These are phyloP conservation scores for Colletotrichum endophyticum DNA, from an alignment of 2,329 filamentous ascomycete species.

Conservation along the genomic window DNA sequence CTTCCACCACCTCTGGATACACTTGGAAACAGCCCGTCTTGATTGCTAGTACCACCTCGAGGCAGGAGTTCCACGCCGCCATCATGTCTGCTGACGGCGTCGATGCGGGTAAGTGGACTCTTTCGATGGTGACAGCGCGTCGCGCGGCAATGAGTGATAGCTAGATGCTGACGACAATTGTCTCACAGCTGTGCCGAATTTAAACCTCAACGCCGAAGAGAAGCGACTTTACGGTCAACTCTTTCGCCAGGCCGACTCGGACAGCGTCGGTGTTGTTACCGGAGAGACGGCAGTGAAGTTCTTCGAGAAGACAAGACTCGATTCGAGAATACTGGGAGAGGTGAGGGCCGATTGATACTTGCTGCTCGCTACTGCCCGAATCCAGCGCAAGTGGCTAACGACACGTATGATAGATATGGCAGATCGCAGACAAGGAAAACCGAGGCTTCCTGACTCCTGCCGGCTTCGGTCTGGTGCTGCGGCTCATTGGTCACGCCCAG, in stretches of 20 bases:
- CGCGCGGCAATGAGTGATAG: not conserved
- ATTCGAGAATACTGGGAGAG: slow-evolving; percentile 86
- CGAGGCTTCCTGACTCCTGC: slow-evolving; percentile 89
- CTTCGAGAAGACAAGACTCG: slow-evolving; percentile 93
- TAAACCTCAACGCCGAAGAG: slow-evolving; percentile 90
- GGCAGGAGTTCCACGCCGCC: not conserved
- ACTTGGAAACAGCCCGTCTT: not conserved
- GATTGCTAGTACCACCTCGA: not conserved
- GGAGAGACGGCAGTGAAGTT: slow-evolving; percentile 97
- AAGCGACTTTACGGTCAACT: slow-evolving; percentile 93
- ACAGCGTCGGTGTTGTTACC: slow-evolving; percentile 90
- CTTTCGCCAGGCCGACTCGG: slow-evolving; percentile 90
- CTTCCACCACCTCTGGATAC: not conserved
- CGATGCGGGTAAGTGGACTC: slow-evolving; percentile 13
- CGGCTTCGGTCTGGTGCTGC: slow-evolving; percentile 90
- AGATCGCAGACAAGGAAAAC: slow-evolving; percentile 97
- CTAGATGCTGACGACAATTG: slow-evolving; percentile 13
- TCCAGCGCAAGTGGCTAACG: not conserved
- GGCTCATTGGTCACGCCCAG: slow-evolving; percentile 95
- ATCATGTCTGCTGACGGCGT: slow-evolving; percentile 20
- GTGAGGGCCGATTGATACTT: slow-evolving; percentile 50
- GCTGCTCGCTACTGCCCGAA: not conserved
- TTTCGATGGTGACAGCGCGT: not conserved
- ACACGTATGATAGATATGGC: slow-evolving; percentile 78
- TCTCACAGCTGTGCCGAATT: slow-evolving; percentile 62